Base-by-base conservation (phyloP, 352 stramenopile species). In the Phytophthora sp. region DNA sequence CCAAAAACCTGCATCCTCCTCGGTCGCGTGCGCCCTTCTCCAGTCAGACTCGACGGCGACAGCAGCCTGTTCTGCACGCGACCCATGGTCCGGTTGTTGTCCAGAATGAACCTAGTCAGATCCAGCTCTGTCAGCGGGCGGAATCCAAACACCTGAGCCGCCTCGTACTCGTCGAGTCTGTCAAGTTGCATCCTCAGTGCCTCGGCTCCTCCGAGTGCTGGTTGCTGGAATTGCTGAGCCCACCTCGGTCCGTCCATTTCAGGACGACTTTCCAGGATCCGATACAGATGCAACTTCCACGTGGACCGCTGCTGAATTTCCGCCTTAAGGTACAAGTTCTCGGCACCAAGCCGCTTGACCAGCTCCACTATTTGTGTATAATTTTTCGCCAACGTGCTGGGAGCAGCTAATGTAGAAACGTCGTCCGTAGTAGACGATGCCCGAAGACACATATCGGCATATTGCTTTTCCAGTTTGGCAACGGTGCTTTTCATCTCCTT, bases 281-380 rank as follows among this genome's bases (percentile, higher is more conserved):
- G 38, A 20, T 72, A 65, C 31, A 85, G 37, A 11, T 79, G 63
- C 44, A 77, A 64, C 44, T 77, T 80, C 73, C 73, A 82, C 11
- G 32, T 57, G 2, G 73, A 54, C 13, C 81, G 61, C 18, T 80
- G 67, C 45, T 81, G 76, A 32, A 85, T 69, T 18, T 69, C 57
- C 5, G 70, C 62, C 24, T 75, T 74, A 4, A 85, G 52, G 26
- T 70, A 77, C 42, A 85, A 67, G 56, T 85, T 81, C 42, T 85
- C 70, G 8, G 76, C 73, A 18, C 76, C 76, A 9, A 85, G 67
- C 12, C 58, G 38, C 30, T 81, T 76, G 8, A 60, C 57, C 18
- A 74, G 44, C 4, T 74, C 69, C 17, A 66, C 46, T 0, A 48
- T 53, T 32, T 72, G 54, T 18, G 58, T 32, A 50, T 77, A 82